Percentiles rank a stretch among this genome's conserved stretches.
Conservation (phyloP, 179 eudicot genomes). For the Drosera spatulata region DNA sequence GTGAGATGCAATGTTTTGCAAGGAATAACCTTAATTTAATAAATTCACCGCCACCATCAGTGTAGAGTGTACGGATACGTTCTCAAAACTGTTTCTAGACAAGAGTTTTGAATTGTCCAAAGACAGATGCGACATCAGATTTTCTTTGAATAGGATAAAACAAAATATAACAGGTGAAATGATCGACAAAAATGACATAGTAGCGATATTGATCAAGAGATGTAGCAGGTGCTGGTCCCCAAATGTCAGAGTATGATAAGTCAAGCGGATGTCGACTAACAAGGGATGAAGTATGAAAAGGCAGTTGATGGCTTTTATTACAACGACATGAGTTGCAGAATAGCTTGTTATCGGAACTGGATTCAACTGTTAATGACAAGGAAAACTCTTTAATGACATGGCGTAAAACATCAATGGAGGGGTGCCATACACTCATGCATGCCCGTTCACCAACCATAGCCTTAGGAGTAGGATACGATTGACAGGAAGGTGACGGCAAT, state of each 20-base stretch:
- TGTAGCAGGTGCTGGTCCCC: background rate
- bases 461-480: background rate
- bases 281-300: background rate
- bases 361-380: too few relatives aligned
- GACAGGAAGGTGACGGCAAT: background rate
- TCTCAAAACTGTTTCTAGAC: background rate
- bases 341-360: too few relatives aligned
- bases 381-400: too few relatives aligned
- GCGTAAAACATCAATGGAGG: too few relatives aligned
- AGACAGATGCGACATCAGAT: background rate
- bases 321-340: too few relatives aligned
- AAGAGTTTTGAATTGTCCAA: background rate
- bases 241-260: background rate
- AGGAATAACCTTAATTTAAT: background rate
- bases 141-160: constrained; percentile 1
- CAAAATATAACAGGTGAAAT: constrained; percentile 6
- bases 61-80: background rate
- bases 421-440: background rate
- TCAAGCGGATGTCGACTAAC: background rate
- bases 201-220: background rate
- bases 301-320: background rate
- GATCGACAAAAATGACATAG: constrained; percentile 3
- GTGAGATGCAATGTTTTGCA: background rate
- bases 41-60: background rate
- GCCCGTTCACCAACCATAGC: too few relatives aligned